Evolutionary conservation across 1,139 yeast species (phyloP), one percentile per base, ranked within the genome.

Genomic region (Pichia sp.): DNA sequence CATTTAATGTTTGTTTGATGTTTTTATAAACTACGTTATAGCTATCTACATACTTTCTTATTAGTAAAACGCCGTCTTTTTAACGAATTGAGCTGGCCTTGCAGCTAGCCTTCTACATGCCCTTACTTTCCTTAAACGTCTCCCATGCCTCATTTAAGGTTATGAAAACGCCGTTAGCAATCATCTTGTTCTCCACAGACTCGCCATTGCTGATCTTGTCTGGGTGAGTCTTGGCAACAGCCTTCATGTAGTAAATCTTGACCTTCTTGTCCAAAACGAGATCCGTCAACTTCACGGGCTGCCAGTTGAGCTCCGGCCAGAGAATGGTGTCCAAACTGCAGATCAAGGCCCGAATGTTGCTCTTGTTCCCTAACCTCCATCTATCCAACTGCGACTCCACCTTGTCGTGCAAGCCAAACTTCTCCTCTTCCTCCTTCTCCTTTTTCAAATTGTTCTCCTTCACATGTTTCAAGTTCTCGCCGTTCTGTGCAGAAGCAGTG

Each of bases 81-180:
- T 43, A 31, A 3, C n/a, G 34, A 19, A 8, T 6, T 19, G 36
- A 15, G 3, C 10, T 7, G 5, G 47, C 23, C 16, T 36, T 15
- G 23, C 42, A 46, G 5, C 29, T 13, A 40, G 13, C n/a, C 8
- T 1, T 31, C 42, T 43, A 53, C 44, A 46, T 41, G 5, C 45
- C 47, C 29, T 51, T 51, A n/a, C 38, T 38, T 11, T 19, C 31
- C n/a, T 87, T 90, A 71, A 92, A 93, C 31, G 71, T 74, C 61
- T 92, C 99, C 99, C 99, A 95, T 1, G 98, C 92, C 62, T 82
- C 80, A 69, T 92, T 92, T 61, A 95, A 74, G 0, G 83, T 77
- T 47, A 90, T 87, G 66, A 95, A 95, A 0, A 93, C 95, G 8
- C 84, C 83, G 64, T 90, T 93, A 36, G 98, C 95, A 52, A 92